These are phyloP conservation scores for Dothiorella sarmentorum DNA, from an alignment of 2,329 filamentous ascomycete genomes.

Conservation along the genomic window DNA sequence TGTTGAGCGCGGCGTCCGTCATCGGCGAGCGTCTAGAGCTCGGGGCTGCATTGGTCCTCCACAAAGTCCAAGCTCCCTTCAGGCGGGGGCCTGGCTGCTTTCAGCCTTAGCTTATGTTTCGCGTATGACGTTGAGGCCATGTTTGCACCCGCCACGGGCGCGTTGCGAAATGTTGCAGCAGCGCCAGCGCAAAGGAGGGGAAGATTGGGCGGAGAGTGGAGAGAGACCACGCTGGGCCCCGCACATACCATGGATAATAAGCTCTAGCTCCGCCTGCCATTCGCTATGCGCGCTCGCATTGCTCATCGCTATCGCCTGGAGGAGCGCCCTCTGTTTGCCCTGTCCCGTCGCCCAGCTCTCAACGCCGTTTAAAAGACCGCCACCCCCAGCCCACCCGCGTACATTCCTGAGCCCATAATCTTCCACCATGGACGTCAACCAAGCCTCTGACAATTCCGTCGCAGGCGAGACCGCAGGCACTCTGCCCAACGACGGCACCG, in stretches of 20 bases:
- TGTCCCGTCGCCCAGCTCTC: slow-evolving; percentile 8
- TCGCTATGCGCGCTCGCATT: slow-evolving; percentile 3
- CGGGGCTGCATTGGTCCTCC: background rate
- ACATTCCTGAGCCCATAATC: background rate
- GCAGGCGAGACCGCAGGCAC: slow-evolving; percentile 46
- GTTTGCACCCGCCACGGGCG: slow-evolving; percentile 6
- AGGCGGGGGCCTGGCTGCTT: slow-evolving; percentile 10
- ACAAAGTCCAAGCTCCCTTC: slow-evolving; percentile 8
- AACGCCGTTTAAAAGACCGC: slow-evolving; percentile 11
- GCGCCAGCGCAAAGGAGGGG: slow-evolving; percentile 6
- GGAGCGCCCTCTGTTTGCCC: background rate
- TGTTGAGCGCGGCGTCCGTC: slow-evolving; percentile 6
- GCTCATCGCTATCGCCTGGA: slow-evolving; percentile 16
- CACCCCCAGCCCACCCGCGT: slow-evolving; percentile 3
- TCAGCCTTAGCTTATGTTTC: background rate
- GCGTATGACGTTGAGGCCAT: slow-evolving; percentile 15
- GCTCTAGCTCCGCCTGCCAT: slow-evolving; percentile 3
- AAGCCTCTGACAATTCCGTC: slow-evolving; percentile 45
- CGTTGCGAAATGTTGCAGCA: slow-evolving; percentile 11
- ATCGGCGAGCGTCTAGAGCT: slow-evolving; percentile 1
- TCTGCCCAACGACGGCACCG: slow-evolving; percentile 67
- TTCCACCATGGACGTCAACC: slow-evolving; percentile 33
- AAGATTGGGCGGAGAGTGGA: slow-evolving; percentile 10
- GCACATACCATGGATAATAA: background rate
- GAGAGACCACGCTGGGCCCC: slow-evolving; percentile 9